Base-by-base conservation (phyloP, 1,139 yeast species). In the Yamadazyma diddensiae region DNA sequence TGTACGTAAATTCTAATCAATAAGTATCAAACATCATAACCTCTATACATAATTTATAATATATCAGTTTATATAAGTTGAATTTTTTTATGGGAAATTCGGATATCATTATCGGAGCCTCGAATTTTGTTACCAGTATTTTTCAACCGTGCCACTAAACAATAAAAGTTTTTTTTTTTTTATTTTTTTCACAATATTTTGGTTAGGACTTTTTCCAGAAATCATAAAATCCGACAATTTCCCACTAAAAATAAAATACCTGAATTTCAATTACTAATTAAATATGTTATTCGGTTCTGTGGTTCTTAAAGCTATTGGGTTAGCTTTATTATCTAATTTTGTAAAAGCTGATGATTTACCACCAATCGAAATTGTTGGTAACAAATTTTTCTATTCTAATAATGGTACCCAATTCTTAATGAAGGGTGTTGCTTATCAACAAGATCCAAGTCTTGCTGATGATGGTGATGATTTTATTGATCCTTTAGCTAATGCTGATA, bases 351-450 rank as follows among this genome's bases (percentile, higher is more conserved):
- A 35, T 27, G 45, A 37, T 21, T 36, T 46, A 21, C 63, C 82
- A 30, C 58, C 73, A 29, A 69, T 79, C 46, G 81, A 77, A 49
- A 69, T 79, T 40, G 67, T 68, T 28, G 90, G 90, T 35, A 82
- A 80, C 69, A 81, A 85, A 59, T 86, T 86, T 59, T 86, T 74
- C 66, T 84, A 73, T 69, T 65, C 83, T 42, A 77, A 78, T 58
- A 81, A 82, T 55, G 88, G 90, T 26, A 71, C 90, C 34, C 94
- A 86, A 56, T 86, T 86, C 63, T 82, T 79, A 62, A 76, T 86
- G 59, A 76, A 63, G 52, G 94, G 94, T 62, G 70, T 82, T 43
- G 94, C 92, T 31, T 83, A 82, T 61, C 94, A 82, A 59, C 59
- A 81, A 43, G 82, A 83, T 57, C 73, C 80, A 34, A 70, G 76